Evolutionary conservation across 2,329 filamentous ascomycete species (phyloP).

Genomic region (Juglanconis juglandina): DNA sequence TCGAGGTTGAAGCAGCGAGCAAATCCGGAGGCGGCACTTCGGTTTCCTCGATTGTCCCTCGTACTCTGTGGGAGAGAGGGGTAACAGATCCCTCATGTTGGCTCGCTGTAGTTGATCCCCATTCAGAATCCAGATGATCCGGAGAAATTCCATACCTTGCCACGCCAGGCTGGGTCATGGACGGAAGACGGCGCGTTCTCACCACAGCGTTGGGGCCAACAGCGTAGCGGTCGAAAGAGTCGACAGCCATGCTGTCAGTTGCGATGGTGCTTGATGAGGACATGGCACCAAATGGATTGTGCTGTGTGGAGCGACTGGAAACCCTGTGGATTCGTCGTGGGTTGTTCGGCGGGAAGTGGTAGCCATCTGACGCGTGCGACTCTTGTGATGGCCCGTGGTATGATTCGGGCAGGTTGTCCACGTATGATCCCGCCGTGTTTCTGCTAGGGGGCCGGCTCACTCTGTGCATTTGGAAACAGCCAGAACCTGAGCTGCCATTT

Average conservation of each 20-base stretch:
- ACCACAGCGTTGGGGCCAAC: background rate
- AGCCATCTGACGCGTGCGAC: background rate
- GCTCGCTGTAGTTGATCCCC: background rate
- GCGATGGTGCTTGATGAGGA: background rate
- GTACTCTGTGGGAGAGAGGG: background rate
- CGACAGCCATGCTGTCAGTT: background rate
- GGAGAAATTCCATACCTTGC: background rate
- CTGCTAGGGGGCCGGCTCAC: background rate
- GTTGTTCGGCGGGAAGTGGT: background rate
- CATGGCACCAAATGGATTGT: background rate
- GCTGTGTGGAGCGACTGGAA: background rate
- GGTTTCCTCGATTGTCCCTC: background rate
- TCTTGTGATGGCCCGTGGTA: background rate
- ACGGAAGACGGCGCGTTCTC: background rate
- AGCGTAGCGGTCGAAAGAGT: background rate
- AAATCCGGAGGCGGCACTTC: background rate
- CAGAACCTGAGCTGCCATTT: background rate
- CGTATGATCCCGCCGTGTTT: background rate
- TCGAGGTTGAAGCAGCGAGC: background rate
- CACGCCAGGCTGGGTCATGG: background rate
- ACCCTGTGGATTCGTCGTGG: background rate
- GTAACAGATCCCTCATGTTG: background rate
- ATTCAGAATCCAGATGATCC: background rate
- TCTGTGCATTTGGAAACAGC: background rate
- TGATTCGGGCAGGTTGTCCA: no score